These are phyloP conservation scores for Aureobasidium musti DNA, from an alignment of 2,329 filamentous ascomycete species.

Conservation along the genomic window DNA sequence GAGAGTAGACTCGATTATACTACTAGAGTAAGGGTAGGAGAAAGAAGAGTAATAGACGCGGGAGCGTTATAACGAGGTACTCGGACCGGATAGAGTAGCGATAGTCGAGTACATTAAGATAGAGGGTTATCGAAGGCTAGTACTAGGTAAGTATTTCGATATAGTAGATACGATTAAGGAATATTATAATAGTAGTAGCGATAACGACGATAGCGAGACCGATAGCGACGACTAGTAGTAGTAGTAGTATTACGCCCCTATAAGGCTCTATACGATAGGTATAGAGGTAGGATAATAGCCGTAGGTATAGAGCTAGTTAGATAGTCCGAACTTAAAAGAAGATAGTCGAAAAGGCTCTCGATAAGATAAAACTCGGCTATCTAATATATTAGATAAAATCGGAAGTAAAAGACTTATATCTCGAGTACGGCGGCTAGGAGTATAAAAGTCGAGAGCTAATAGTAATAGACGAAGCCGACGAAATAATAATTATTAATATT, in stretches of 20 bases:
- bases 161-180: not conserved
- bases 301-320: slow-evolving; percentile 2
- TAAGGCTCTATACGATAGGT: slow-evolving; percentile 21
- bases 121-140: slow-evolving; percentile 5
- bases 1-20: slow-evolving; percentile 22
- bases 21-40: slow-evolving; percentile 17
- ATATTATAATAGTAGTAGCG: not conserved
- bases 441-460: too few relatives aligned
- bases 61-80: not conserved
- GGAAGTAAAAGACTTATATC: too few relatives aligned
- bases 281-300: slow-evolving; percentile 7
- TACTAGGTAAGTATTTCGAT: slow-evolving; percentile 21
- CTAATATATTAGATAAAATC: too few relatives aligned
- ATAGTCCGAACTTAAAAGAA: not conserved
- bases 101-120: slow-evolving; percentile 15
- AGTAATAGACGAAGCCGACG: too few relatives aligned
- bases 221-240: not conserved
- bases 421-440: too few relatives aligned
- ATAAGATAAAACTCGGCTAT: too few relatives aligned
- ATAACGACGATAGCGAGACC: not conserved
- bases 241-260: too few relatives aligned
- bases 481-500: too few relatives aligned
- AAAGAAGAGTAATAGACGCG: not conserved
- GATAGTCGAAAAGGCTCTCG: too few relatives aligned
- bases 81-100: not conserved